Base-by-base conservation (phyloP, 345 rosid species). In the Hypericum androsaemum region DNA sequence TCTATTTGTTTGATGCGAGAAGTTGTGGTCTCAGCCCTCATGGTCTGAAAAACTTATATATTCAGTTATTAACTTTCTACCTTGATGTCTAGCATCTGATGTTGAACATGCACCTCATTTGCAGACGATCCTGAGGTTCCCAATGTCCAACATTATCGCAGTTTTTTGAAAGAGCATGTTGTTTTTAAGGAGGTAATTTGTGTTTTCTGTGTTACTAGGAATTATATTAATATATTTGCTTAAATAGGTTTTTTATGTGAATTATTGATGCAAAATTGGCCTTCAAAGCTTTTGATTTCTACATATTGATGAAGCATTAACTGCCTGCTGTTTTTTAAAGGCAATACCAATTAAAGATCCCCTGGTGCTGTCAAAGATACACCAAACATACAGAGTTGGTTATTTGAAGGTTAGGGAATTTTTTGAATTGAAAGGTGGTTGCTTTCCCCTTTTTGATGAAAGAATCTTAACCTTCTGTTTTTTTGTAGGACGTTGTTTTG, bases 401-500 rank as follows among this genome's bases (percentile, higher is more conserved):
- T 87, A 80, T 74, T 58, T 90, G 66, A 87, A 90, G 94, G 98
- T 86, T 52, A 63, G 75, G 48, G 62, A 52, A 54, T 66, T 15
- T 49, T 51, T 17, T 64, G 13, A 63, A 54, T 12, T 52, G 53
- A 37, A 17, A 57, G 47, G 54, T 61, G n/a, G 15, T 47, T 15
- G 43, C 12, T 64, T 65, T 13, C 55, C 47, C 53, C 8, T 45
- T 39, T 48, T 55, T 11, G 14, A 45, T 43, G 32, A 39, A 54
- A 13, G 37, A 58, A 49, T 39, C 68, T 65, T 68, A 28, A 52
- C 48, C 58, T 48, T 32, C 0, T 11, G 7, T 53, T 41, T 35
- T 71, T 52, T 73, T 81, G 58, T 65, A 90, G 98, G 96, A 90
- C 71, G 79, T 88, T 57, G 83, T 90, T 72, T 74, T 82, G 89